Evolutionary conservation across 2,329 filamentous ascomycete species (phyloP).

Genomic region (Xylariaceae sp.): DNA sequence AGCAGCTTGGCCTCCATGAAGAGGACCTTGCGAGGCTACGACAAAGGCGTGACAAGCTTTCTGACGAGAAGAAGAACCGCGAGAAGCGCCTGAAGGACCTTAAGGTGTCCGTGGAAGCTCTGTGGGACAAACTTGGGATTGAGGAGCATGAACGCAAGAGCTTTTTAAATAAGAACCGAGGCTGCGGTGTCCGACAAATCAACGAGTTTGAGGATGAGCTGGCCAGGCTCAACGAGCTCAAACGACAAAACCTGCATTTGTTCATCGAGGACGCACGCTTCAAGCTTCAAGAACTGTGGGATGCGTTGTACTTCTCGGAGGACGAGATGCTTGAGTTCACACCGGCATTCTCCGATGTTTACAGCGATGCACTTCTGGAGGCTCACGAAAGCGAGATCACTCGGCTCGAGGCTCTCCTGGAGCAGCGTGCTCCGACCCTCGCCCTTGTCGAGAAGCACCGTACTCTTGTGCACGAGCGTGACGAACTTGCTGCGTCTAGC

Average conservation of each 20-base stretch:
- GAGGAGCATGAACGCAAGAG: conserved; percentile 78
- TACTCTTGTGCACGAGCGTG: conserved; percentile 75
- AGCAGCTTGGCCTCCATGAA: conserved; percentile 88
- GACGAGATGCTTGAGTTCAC: conserved; percentile 99
- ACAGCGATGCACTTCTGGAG: conserved; percentile 90
- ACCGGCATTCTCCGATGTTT: conserved; percentile 94
- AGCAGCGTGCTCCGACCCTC: conserved; percentile 82
- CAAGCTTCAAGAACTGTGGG: conserved; percentile 93
- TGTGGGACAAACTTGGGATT: conserved; percentile 86
- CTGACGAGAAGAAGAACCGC: conserved; percentile 82
- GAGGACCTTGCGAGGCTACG: conserved; percentile 74
- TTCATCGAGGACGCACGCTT: conserved; percentile 93
- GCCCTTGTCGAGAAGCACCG: conserved; percentile 80
- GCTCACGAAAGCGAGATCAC: conserved; percentile 90
- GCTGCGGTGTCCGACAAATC: conserved; percentile 85
- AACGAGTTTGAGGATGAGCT: conserved; percentile 96
- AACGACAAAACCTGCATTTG: conserved; percentile 88
- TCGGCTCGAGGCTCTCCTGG: conserved; percentile 74
- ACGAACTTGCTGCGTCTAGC: conserved; percentile 83
- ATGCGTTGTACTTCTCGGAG: conserved; percentile 87
- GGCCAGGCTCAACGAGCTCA: conserved; percentile 79
- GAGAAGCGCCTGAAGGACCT: conserved; percentile 76
- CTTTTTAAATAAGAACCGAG: conserved; percentile 83
- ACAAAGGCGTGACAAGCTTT: conserved; percentile 72
- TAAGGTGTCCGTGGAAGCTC: conserved; percentile 68